These are phyloP conservation scores for Trypanosoma lewisi DNA, from an alignment of 208 protist genomes.

Conservation along the genomic window DNA sequence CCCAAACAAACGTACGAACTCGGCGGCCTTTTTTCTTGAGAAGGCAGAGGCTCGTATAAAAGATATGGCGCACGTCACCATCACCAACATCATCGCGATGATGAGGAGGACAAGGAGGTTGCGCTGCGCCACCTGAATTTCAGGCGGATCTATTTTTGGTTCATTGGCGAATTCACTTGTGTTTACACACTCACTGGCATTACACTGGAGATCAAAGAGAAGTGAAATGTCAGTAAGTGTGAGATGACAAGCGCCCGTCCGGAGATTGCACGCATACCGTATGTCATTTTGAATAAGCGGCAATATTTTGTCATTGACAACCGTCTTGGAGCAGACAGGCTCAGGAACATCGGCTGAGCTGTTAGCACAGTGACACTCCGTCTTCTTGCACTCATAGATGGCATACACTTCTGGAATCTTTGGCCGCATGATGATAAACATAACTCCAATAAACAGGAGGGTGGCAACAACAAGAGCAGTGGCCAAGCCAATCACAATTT, in stretches of 20 bases:
- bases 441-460: conserved; percentile 54
- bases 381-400: conserved; percentile 65
- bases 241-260: conserved; percentile 40
- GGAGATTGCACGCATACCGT: conserved; percentile 37
- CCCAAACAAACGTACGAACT: conserved; percentile 67
- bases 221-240: conserved; percentile 57
- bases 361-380: conserved; percentile 63
- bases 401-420: conserved; percentile 18
- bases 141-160: conserved; percentile 3
- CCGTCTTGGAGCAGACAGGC: conserved; percentile 64
- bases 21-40: conserved; percentile 29
- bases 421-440: conserved; percentile 61
- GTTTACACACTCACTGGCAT: conserved; percentile 76
- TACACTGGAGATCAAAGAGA: conserved; percentile 67
- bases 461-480: conserved; percentile 32
- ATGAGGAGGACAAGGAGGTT: conserved; percentile 8
- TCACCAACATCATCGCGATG: conserved; percentile 21
- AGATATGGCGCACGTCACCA: conserved; percentile 28
- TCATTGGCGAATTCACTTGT: conserved; percentile 38
- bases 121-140: background rate
- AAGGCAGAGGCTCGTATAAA: conserved; percentile 33
- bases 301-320: conserved; percentile 56
- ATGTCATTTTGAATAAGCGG: conserved; percentile 61
- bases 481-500: conserved; percentile 34
- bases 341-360: conserved; percentile 54